These are phyloP conservation scores for Aspergillus fumigatiaffinis DNA, from an alignment of 2,329 filamentous ascomycete species.

Conservation along the genomic window DNA sequence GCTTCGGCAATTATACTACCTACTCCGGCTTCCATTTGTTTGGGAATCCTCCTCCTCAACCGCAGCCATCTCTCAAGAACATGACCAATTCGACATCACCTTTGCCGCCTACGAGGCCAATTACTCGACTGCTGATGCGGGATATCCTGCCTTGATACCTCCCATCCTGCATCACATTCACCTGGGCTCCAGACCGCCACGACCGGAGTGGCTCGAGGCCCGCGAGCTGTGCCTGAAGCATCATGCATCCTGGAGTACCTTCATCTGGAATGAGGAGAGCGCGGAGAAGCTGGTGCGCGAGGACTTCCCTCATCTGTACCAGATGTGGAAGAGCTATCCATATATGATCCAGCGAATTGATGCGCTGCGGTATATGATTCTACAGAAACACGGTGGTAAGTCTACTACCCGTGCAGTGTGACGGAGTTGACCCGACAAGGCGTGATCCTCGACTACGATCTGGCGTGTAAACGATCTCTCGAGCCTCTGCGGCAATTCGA, in stretches of 20 bases:
- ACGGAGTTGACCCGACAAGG: slow-evolving; percentile 12
- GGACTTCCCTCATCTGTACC: slow-evolving; percentile 13
- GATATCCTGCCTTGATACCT: neutral
- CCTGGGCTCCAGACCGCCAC: slow-evolving; percentile 8
- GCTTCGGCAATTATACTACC: neutral
- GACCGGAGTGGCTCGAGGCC: slow-evolving; percentile 15
- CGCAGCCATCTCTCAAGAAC: neutral
- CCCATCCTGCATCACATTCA: slow-evolving; percentile 6
- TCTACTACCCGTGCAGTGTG: neutral
- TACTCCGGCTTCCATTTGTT: neutral
- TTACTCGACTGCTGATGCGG: neutral
- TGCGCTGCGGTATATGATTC: slow-evolving; percentile 20
- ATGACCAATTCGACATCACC: neutral
- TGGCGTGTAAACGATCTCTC: slow-evolving; percentile 38
- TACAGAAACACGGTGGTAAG: slow-evolving; percentile 18
- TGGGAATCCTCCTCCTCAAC: neutral
- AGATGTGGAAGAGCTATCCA: slow-evolving; percentile 16
- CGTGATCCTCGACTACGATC: slow-evolving; percentile 33
- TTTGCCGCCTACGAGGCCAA: neutral
- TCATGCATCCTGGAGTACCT: slow-evolving; percentile 13
- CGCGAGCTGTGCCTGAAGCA: slow-evolving; percentile 13
- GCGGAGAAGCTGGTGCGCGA: slow-evolving; percentile 12
- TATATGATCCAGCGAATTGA: slow-evolving; percentile 20
- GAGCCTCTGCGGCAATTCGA: slow-evolving; percentile 40
- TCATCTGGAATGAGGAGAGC: slow-evolving; percentile 12